Conservation (phyloP, 805 yeast species). For the Saccharomycopsis sp. region DNA sequence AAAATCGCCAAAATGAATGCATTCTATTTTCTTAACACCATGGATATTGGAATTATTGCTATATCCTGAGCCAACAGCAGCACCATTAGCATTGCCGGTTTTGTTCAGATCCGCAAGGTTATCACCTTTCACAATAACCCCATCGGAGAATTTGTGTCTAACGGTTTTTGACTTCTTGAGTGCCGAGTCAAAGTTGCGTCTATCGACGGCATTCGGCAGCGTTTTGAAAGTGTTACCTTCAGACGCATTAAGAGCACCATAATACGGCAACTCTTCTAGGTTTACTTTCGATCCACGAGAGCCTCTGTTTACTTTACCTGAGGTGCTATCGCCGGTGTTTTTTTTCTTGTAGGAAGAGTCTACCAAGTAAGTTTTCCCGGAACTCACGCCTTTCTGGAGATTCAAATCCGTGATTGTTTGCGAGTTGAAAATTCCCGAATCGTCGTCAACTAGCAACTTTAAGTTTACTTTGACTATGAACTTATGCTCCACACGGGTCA, state of each 20-base stretch:
- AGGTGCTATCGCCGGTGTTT: slow-evolving; percentile 25
- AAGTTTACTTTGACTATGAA: slow-evolving; percentile 13
- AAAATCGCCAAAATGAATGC: slow-evolving; percentile 61
- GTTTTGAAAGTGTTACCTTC: slow-evolving; percentile 57
- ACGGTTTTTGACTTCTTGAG: slow-evolving; percentile 35
- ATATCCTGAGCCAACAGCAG: slow-evolving; percentile 14
- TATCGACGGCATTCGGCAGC: slow-evolving; percentile 49
- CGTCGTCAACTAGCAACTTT: slow-evolving; percentile 7
- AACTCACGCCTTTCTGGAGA: neutral
- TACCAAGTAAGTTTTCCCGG: neutral
- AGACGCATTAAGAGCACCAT: slow-evolving; percentile 54
- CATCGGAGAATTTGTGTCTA: slow-evolving; percentile 32
- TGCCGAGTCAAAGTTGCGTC: slow-evolving; percentile 40
- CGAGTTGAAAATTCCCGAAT: slow-evolving; percentile 9
- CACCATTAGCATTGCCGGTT: slow-evolving; percentile 19
- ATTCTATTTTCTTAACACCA: slow-evolving; percentile 34
- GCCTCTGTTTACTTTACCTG: slow-evolving; percentile 18
- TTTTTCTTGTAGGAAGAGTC: slow-evolving; percentile 3
- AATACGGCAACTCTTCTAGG: slow-evolving; percentile 56
- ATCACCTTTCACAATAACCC: slow-evolving; percentile 22
- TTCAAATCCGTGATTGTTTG: neutral
- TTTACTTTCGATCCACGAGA: slow-evolving; percentile 26
- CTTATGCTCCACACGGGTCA: neutral
- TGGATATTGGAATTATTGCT: neutral
- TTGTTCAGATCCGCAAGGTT: neutral